Conservation (phyloP, 768 basidiomycete genomes). For the Lentinula boryana region DNA sequence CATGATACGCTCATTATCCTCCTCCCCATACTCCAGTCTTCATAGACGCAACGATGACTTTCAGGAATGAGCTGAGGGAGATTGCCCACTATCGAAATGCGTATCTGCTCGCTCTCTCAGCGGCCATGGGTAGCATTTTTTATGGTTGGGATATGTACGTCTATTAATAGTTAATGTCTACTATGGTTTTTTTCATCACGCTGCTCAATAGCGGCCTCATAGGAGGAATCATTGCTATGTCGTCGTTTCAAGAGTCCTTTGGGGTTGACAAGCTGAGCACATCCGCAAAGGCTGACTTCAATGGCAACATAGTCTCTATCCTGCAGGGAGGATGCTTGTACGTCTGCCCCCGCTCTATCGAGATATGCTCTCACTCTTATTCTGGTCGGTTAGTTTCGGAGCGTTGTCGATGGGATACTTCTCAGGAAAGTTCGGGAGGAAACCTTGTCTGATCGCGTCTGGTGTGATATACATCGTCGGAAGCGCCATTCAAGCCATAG, state of each 20-base stretch:
- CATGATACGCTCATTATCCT: conserved; percentile 5
- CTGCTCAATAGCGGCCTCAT: conserved; percentile 32
- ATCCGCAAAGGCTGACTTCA: conserved; percentile 31
- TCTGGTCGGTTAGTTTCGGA: conserved; percentile 30
- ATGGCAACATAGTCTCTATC: conserved; percentile 47
- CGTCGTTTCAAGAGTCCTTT: conserved; percentile 43
- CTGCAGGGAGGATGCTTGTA: conserved; percentile 46
- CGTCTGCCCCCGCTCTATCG: conserved; percentile 9
- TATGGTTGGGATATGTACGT: conserved; percentile 41
- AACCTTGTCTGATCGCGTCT: conserved; percentile 34
- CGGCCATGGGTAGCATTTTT: conserved; percentile 42
- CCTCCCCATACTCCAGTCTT: background rate
- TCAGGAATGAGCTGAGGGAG: conserved; percentile 17
- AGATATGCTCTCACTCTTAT: background rate
- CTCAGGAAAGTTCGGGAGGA: conserved; percentile 39
- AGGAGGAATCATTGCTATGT: conserved; percentile 40
- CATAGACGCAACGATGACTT: conserved; percentile 15
- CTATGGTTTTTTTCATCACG: conserved; percentile 3
- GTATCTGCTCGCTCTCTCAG: conserved; percentile 37
- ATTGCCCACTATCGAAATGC: conserved; percentile 34
- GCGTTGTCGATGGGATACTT: conserved; percentile 34
- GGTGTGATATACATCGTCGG: conserved; percentile 43
- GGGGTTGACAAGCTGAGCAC: conserved; percentile 33
- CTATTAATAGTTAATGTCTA: background rate
- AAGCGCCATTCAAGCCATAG: conserved; percentile 38